Evolutionary conservation across 768 basidiomycete species (phyloP).

Genomic region (Suillus subaureus): DNA sequence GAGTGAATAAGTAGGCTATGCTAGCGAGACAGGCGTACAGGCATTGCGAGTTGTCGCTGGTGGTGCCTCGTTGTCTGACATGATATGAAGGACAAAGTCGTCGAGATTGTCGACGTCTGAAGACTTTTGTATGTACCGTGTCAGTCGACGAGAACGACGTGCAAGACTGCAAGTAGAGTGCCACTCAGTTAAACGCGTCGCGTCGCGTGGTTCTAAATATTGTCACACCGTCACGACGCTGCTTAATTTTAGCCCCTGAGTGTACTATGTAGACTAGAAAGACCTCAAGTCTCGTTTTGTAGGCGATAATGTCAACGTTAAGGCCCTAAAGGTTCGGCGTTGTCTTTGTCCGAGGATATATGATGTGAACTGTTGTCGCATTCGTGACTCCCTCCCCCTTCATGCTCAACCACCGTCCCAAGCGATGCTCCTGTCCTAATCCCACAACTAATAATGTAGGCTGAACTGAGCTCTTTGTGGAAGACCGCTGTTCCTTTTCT

Average conservation of each 20-base stretch:
- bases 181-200: not conserved
- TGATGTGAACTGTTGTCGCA: conserved; percentile 64
- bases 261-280: not conserved
- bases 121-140: not conserved
- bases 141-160: not conserved
- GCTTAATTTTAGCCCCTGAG: not conserved
- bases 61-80: conserved; percentile 2
- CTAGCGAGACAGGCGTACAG: conserved; percentile 1
- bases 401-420: conserved; percentile 86
- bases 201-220: not conserved
- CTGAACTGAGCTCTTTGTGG: conserved; percentile 17
- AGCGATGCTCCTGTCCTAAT: conserved; percentile 82
- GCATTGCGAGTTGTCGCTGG: not conserved
- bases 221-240: conserved; percentile 4
- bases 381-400: conserved; percentile 75
- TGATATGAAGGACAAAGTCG: not conserved
- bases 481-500: conserved; percentile 21
- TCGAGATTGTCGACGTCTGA: not conserved
- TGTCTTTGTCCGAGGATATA: conserved; percentile 45
- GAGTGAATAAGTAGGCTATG: not conserved
- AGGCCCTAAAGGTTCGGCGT: not conserved
- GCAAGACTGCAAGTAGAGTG: not conserved
- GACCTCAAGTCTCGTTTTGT: not conserved
- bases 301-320: not conserved
- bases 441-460: conserved; percentile 73